Base-by-base conservation (phyloP, 371 early-diverging fungal genomes). In the Batkoa obscura region DNA sequence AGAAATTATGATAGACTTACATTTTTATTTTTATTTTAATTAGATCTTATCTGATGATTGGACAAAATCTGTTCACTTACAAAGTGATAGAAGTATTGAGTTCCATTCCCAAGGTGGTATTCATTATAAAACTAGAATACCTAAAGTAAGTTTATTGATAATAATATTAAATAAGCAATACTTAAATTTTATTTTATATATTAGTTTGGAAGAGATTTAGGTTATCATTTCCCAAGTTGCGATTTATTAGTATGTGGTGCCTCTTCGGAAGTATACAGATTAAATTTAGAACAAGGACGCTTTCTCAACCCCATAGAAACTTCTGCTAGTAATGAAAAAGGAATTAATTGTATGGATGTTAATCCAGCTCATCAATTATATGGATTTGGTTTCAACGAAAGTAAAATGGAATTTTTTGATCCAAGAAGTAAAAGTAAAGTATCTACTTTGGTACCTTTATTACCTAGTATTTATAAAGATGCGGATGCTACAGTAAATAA, bases 41-140 rank as follows among this genome's bases (percentile, higher is more conserved):
- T 68, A 81, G 79, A 73, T 94, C 13, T 68, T 99, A 39, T 87
- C 89, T 1, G 94, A 97, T 60, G 98, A 99, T 72, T 97, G 95
- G 94, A 92, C 91, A 35, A 99, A 98, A 67, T 71, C 83, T 3
- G 92, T 90, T 23, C 80, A 88, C 50, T 68, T 99, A 66, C 95
- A 95, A 68, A 74, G 76, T 41, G 96, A 96, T 67, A 79, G 96
- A 49, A 77, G 84, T 13, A 65, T 99, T 6, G 98, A 99, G 72
- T 88, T 99, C 60, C 99, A 99, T 65, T 73, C 90, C 4, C 95
- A 93, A 63, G 90, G 86, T 30, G 98, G 96, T 51, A 70, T 94
- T 67, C 95, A 96, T 64, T 94, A 92, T 63, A 75, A 81, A 56
- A 90, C 94, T n/a, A 78, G 94, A 64, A 84, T 98, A 32, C 98